Conservation (phyloP, 805 yeast genomes). For the Metschnikowia vanudenii region DNA sequence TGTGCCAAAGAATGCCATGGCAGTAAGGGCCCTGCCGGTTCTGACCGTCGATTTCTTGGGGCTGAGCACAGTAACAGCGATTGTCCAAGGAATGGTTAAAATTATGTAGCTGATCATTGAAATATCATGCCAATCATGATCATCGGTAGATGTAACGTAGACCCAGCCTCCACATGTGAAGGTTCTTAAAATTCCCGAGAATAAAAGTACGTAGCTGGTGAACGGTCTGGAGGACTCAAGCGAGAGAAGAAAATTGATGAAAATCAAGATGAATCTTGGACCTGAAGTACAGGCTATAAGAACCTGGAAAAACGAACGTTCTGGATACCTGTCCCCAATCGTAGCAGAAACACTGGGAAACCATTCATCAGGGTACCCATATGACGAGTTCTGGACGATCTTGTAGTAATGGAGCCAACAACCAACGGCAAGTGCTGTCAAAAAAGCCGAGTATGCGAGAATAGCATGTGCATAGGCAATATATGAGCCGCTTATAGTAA, state of each 20-base stretch:
- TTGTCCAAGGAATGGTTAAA: slow-evolving; percentile 89
- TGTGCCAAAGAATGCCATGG: slow-evolving; percentile 63
- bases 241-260: slow-evolving; percentile 51
- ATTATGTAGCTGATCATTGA: slow-evolving; percentile 91
- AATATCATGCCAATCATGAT: slow-evolving; percentile 93
- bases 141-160: slow-evolving; percentile 94
- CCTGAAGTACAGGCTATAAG: slow-evolving; percentile 91
- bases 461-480: slow-evolving; percentile 72
- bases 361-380: slow-evolving; percentile 97
- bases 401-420: slow-evolving; percentile 77
- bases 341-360: slow-evolving; percentile 97
- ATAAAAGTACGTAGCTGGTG: slow-evolving; percentile 42
- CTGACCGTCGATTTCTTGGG: slow-evolving; percentile 45
- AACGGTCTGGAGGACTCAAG: slow-evolving; percentile 32
- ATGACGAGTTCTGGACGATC: slow-evolving; percentile 82
- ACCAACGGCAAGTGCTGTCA: slow-evolving; percentile 74
- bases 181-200: slow-evolving; percentile 81
- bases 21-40: slow-evolving; percentile 51
- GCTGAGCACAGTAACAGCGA: slow-evolving; percentile 54
- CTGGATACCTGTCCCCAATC: slow-evolving; percentile 96
- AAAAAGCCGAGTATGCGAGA: slow-evolving; percentile 71
- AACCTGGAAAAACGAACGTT: slow-evolving; percentile 86
- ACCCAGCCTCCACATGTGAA: slow-evolving; percentile 99
- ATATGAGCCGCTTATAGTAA: slow-evolving; percentile 56
- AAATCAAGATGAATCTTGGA: slow-evolving; percentile 72